Percentiles rank a stretch among this genome's conserved stretches.
Conservation (phyloP, 352 stramenopile species). For the Globisporangium barbulae region DNA sequence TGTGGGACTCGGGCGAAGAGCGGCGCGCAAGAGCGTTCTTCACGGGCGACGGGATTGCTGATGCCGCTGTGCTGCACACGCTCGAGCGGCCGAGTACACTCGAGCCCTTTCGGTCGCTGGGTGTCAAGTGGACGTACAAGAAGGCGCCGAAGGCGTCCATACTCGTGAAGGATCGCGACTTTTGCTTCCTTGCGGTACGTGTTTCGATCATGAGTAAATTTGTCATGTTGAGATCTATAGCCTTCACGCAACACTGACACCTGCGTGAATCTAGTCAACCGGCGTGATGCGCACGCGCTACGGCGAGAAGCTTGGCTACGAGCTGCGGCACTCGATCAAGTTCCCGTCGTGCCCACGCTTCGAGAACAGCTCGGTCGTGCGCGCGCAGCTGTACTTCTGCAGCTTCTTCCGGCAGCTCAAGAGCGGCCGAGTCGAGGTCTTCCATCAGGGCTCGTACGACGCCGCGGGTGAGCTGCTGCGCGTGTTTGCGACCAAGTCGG, state of each 20-base stretch:
- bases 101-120: conserved; percentile 41
- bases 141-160: conserved; percentile 30
- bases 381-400: conserved; percentile 61
- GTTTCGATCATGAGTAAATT: not conserved
- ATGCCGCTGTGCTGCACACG: conserved; percentile 39
- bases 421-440: conserved; percentile 54
- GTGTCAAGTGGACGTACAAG: conserved; percentile 44
- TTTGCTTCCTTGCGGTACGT: conserved; percentile 43
- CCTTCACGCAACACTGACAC: not conserved
- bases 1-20: conserved; percentile 35
- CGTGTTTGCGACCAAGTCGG: conserved; percentile 41
- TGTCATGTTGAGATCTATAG: not conserved
- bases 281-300: conserved; percentile 28
- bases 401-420: conserved; percentile 64
- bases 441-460: conserved; percentile 59
- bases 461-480: conserved; percentile 41
- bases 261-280: conserved; percentile 15
- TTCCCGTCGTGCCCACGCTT: conserved; percentile 49
- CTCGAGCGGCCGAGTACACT: conserved; percentile 28
- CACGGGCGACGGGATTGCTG: conserved; percentile 34
- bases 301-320: conserved; percentile 37
- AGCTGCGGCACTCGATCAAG: conserved; percentile 58
- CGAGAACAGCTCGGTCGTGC: conserved; percentile 50
- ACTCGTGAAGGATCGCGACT: conserved; percentile 45
- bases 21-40: conserved; percentile 29